These are phyloP conservation scores for Staphylotrichum longicolle DNA, from an alignment of 495 filamentous ascomycete genomes.

Conservation along the genomic window DNA sequence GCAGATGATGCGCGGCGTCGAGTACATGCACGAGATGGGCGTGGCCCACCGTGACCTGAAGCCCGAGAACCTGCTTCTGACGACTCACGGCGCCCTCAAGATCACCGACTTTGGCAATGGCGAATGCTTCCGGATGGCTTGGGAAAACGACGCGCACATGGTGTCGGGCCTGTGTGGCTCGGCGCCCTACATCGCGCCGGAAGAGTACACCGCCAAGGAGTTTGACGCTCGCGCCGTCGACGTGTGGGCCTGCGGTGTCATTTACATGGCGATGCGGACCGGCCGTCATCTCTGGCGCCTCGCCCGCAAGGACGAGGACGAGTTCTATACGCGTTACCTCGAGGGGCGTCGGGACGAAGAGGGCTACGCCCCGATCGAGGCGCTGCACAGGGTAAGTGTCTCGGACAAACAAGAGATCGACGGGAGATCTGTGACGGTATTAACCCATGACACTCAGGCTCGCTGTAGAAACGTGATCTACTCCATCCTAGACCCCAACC, in stretches of 20 bases:
- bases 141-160: slow-evolving; percentile 98
- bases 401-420: slow-evolving; percentile 14
- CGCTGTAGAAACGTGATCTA: slow-evolving; percentile 99
- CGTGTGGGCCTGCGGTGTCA: slow-evolving; percentile 96
- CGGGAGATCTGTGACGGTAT: slow-evolving; percentile 9
- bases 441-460: slow-evolving; percentile 54
- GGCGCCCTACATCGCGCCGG: slow-evolving; percentile 94
- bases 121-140: slow-evolving; percentile 99
- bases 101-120: slow-evolving; percentile 99
- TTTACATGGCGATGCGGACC: slow-evolving; percentile 99
- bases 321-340: slow-evolving; percentile 92
- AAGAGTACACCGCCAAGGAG: slow-evolving; percentile 92
- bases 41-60: slow-evolving; percentile 97
- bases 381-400: slow-evolving; percentile 81
- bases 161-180: slow-evolving; percentile 94
- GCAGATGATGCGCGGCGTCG: slow-evolving; percentile 98
- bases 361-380: slow-evolving; percentile 95
- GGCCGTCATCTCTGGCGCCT: slow-evolving; percentile 95
- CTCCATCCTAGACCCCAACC: slow-evolving; percentile 96
- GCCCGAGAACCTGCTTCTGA: slow-evolving; percentile 93
- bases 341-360: slow-evolving; percentile 89
- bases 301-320: slow-evolving; percentile 91
- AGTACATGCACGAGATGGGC: slow-evolving; percentile 99
- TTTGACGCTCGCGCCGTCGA: slow-evolving; percentile 97
- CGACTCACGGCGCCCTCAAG: slow-evolving; percentile 89